These are phyloP conservation scores for Ceratobasidium theobromae DNA, from an alignment of 1,284 basidiomycete species.

Conservation along the genomic window DNA sequence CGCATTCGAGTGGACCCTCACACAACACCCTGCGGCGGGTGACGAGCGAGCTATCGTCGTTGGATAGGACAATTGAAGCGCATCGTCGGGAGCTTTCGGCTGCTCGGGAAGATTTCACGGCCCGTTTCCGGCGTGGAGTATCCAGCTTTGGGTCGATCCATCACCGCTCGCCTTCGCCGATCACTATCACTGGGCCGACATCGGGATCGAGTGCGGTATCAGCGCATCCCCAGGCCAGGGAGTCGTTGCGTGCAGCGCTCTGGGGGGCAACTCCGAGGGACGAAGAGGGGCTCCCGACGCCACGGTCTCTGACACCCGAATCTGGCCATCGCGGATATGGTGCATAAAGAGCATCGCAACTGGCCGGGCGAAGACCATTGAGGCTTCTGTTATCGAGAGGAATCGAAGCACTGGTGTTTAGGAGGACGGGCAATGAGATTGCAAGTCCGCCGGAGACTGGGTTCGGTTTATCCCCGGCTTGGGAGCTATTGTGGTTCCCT, in stretches of 20 bases:
- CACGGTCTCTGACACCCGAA: slow-evolving; percentile 30
- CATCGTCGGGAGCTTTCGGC: slow-evolving; percentile 27
- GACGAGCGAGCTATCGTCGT: slow-evolving; percentile 27
- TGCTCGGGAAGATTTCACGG: slow-evolving; percentile 25
- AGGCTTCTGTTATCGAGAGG: slow-evolving; percentile 14
- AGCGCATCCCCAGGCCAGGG: slow-evolving; percentile 11
- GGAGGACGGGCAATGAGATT: slow-evolving; percentile 14
- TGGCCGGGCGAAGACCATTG: neutral
- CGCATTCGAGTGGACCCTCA: slow-evolving; percentile 6
- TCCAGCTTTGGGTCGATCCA: slow-evolving; percentile 12
- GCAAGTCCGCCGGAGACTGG: slow-evolving; percentile 31
- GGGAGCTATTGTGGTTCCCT: neutral
- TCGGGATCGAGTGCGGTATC: neutral
- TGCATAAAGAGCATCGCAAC: slow-evolving; percentile 2
- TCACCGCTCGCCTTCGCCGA: slow-evolving; percentile 14
- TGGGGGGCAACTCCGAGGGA: slow-evolving; percentile 28
- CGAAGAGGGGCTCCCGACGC: slow-evolving; percentile 31
- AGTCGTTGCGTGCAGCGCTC: slow-evolving; percentile 26
- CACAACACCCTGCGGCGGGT: slow-evolving; percentile 23
- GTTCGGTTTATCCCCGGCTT: neutral
- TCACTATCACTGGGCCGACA: neutral
- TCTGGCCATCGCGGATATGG: slow-evolving; percentile 11
- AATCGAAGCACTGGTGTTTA: slow-evolving; percentile 1
- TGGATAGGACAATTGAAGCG: slow-evolving; percentile 27
- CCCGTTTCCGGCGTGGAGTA: slow-evolving; percentile 30